Evolutionary conservation across 2,329 filamentous ascomycete species (phyloP).

Genomic region (Lachnum nothofagi): DNA sequence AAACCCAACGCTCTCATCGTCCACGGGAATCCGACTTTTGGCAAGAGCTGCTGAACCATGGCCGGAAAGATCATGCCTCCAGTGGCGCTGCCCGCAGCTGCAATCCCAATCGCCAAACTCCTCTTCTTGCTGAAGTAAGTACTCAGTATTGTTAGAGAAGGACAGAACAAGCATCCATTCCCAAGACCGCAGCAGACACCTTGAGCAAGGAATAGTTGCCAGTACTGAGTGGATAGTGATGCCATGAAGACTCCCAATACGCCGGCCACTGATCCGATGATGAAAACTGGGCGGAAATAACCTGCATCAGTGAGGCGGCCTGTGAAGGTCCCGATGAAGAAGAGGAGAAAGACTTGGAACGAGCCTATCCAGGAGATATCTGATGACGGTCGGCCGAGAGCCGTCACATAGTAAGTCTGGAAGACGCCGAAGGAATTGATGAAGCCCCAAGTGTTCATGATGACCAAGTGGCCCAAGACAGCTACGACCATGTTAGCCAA

Average conservation of each 20-base stretch:
- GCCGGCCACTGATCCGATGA: background rate
- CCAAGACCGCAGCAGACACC: conserved; percentile 40
- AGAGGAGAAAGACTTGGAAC: conserved; percentile 40
- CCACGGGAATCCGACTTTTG: conserved; percentile 41
- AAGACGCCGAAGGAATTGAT: conserved; percentile 41
- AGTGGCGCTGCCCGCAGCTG: conserved; percentile 36
- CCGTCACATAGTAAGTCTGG: conserved; percentile 39
- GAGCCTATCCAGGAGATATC: conserved; percentile 44
- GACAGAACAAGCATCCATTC: conserved; percentile 39
- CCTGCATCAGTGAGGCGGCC: conserved; percentile 38
- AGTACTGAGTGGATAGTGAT: conserved; percentile 37
- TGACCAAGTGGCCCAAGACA: background rate
- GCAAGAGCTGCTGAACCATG: conserved; percentile 39
- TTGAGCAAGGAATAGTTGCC: conserved; percentile 42
- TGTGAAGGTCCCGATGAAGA: conserved; percentile 38
- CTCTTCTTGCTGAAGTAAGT: conserved; percentile 40
- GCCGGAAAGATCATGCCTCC: conserved; percentile 43
- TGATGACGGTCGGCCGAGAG: conserved; percentile 32
- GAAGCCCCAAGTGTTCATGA: conserved; percentile 26
- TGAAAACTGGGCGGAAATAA: conserved; percentile 29
- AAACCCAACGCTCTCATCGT: conserved; percentile 44
- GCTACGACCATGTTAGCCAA: too few relatives aligned
- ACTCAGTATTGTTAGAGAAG: conserved; percentile 35
- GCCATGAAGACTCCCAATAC: conserved; percentile 39
- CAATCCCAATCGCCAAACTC: conserved; percentile 36